Evolutionary conservation across 768 basidiomycete species (phyloP), one percentile per base, ranked within the genome.

Genomic region (Dendrothele bispora): DNA sequence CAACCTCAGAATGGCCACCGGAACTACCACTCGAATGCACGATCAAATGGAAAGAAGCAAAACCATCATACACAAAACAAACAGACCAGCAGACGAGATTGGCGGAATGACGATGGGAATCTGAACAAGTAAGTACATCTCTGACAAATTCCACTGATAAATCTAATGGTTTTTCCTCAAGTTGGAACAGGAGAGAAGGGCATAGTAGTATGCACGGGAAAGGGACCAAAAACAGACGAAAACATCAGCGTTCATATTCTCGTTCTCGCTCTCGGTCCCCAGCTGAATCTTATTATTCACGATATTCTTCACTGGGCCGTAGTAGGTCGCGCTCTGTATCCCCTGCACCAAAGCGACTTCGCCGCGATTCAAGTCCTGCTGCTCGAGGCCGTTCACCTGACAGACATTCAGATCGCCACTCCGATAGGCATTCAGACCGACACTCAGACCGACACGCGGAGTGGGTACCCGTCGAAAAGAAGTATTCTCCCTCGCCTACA

Each of bases 161-260:
- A 27, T 39, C 41, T 48, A 15, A 53, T 54, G 18, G 6, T 21
- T 22, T 46, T 44, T 48, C 41, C 25, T 55, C 7, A 55, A 90
- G 86, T 57, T 89, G 87, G 87, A 81, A 79, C 37, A 74, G 76
- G 58, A 74, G 87, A 43, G 84, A 86, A 35, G 62, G 63, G 36
- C 63, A 71, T 38, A 61, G 64, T 3, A 63, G 71, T 2, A 63
- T 74, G 14, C 62, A 71, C 39, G 26, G 22, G 10, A 15, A 30
- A 18, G 30, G 38, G 46, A 27, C 17, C n/a, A 67, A 67, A 71
- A 64, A 48, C 65, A 61, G 62, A 44, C 71, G 75, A 35, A 76
- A 75, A 56, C 76, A 79, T 48, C 61, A 55, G 18, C 74, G 73
- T 39, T 79, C 79, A 30, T 61, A 60, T 27, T 81, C 73, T 7